Base-by-base conservation (phyloP, 75 land plant species). In the Pinus albicaulis region DNA sequence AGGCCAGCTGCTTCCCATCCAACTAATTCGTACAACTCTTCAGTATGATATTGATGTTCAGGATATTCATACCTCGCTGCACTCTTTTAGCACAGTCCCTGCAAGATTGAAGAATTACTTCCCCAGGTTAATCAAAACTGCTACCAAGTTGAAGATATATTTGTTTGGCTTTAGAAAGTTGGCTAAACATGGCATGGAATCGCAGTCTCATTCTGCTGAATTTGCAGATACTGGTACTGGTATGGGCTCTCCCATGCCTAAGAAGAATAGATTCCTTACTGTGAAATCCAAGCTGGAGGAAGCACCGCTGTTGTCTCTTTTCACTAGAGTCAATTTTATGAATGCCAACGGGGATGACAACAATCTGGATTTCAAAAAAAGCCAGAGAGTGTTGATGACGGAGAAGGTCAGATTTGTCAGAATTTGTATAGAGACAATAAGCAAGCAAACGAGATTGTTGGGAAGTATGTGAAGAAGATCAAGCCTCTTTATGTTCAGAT, bases 271-370 rank as follows among this genome's bases (percentile, higher is more conserved):
- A 76, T 76, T 81, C 76, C 82, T 89, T 55, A 76, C 82, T 0
- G 83, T 87, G 57, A 90, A 90, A 71, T 83, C 87, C 74, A 87
- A 83, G 75, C 81, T 87, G 34, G 87, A 84, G 55, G 92, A 89
- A n/a, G 89, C 72, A 24, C 89, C 87, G 7, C 65, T 87, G 36
- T 72, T 83, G 61, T 87, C 92, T 7, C 72, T 87, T 64, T 90
- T 90, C 65, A 77, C 86, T 53, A 74, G 86, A 26, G 89, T 82
- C 62, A 71, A 44, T 75, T 79, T 80, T 16, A 61, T 75, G 56
- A 57, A 71, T 34, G 15, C 75, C 63, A 65, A 65, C 2, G 4
- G 69, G 19, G 69, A 65, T 65, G 17, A 60, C 66, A 73, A 58
- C 56, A 73, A 26, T 38, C 64, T 41, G 48, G 56, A 6, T 14